These are phyloP conservation scores for Aechmea fasciata DNA, from an alignment of 176 grass and related monocot genomes.

Conservation along the genomic window DNA sequence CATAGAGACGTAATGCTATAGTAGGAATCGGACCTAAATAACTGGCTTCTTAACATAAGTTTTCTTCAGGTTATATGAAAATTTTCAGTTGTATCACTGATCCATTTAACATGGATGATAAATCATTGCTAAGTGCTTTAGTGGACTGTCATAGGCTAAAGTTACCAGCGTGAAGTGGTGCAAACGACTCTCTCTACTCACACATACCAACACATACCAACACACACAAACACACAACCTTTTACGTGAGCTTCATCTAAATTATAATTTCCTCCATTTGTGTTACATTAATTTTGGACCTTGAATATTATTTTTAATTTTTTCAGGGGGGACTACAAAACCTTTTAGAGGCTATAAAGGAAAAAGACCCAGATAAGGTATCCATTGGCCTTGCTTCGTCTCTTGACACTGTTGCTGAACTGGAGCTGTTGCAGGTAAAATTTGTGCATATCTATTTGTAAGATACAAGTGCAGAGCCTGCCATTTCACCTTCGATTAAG, in stretches of 20 bases:
- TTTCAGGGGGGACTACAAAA: slow-evolving; percentile 72
- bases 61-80: background rate
- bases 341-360: slow-evolving; percentile 66
- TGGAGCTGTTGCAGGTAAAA: slow-evolving; percentile 77
- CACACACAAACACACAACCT: background rate
- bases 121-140: background rate
- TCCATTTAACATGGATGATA: background rate
- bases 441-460: background rate
- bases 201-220: background rate
- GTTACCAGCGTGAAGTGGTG: background rate
- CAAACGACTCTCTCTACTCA: background rate
- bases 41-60: too few species aligned
- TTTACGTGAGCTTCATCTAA: background rate
- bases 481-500: background rate
- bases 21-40: too few species aligned
- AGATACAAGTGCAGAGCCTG: background rate
- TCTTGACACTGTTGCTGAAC: slow-evolving; percentile 67
- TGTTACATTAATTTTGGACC: background rate
- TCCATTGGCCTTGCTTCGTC: slow-evolving; percentile 75
- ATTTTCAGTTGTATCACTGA: background rate
- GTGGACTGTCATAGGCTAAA: background rate
- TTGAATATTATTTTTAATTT: background rate
- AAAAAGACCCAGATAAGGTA: slow-evolving; percentile 68
- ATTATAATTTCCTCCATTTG: too few species aligned
- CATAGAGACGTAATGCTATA: too few species aligned